phyloP scores from a whole-genome alignment of 2,329 filamentous ascomycete genomes.

The Ceratocystis lukuohia region DNA sequence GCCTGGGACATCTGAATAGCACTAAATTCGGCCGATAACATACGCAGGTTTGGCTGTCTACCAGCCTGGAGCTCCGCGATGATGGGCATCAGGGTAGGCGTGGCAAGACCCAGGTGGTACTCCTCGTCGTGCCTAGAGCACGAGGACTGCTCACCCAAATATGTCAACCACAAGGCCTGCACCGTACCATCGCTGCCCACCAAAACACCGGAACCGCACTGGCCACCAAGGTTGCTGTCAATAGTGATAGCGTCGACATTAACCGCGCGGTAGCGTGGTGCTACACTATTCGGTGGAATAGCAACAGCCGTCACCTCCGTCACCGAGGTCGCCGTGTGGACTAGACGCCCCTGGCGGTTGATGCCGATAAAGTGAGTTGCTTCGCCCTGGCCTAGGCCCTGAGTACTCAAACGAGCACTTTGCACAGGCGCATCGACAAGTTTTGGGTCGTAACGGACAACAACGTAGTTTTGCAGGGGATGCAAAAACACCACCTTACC shows the following conservation, averaged over 20 bases:
- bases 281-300: slow-evolving; percentile 83
- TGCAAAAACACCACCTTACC: slow-evolving; percentile 94
- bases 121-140: slow-evolving; percentile 80
- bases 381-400: slow-evolving; percentile 80
- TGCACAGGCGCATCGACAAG: slow-evolving; percentile 90
- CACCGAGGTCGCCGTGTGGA: slow-evolving; percentile 84
- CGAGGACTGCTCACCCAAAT: slow-evolving; percentile 75
- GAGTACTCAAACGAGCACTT: slow-evolving; percentile 68
- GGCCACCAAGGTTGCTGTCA: slow-evolving; percentile 78
- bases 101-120: slow-evolving; percentile 86
- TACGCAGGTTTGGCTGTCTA: slow-evolving; percentile 65
- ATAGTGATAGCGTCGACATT: slow-evolving; percentile 96
- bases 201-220: slow-evolving; percentile 88
- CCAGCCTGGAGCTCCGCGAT: slow-evolving; percentile 73
- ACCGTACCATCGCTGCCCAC: slow-evolving; percentile 82
- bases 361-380: slow-evolving; percentile 97
- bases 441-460: slow-evolving; percentile 85
- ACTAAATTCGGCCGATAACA: slow-evolving; percentile 87
- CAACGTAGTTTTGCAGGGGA: slow-evolving; percentile 89
- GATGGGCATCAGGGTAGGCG: slow-evolving; percentile 79
- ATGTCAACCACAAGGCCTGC: slow-evolving; percentile 91
- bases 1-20: slow-evolving; percentile 95
- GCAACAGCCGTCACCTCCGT: slow-evolving; percentile 96
- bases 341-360: slow-evolving; percentile 86
- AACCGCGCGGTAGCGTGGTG: slow-evolving; percentile 83